phyloP scores from a whole-genome alignment of 225 moss, liverwort and hornwort species.

The Lunularia cruciata region DNA sequence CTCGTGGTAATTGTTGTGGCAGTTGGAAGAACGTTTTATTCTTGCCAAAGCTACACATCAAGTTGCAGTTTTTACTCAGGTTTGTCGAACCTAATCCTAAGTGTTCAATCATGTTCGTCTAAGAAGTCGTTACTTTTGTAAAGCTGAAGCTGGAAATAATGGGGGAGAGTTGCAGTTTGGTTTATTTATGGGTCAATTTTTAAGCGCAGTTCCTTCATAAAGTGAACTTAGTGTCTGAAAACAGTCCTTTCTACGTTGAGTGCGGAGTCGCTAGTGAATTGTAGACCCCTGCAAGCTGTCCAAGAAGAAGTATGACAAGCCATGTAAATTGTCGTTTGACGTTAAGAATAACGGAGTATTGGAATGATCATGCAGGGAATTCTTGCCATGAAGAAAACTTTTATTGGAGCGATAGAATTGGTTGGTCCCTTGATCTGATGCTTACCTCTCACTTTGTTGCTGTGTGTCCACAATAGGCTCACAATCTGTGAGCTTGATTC shows the following conservation, averaged over 20 bases:
- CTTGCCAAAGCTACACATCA: conserved; percentile 93
- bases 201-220: too few relatives aligned
- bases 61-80: conserved; percentile 91
- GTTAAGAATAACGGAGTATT: neutral
- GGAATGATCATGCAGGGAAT: conserved; percentile 58
- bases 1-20: neutral
- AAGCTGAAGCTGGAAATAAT: too few relatives aligned
- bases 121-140: too few relatives aligned
- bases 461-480: too few relatives aligned
- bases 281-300: too few relatives aligned
- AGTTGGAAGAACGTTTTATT: conserved; percentile 80
- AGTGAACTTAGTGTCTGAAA: neutral
- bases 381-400: conserved; percentile 98
- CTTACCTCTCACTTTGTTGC: too few relatives aligned
- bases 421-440: too few relatives aligned
- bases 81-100: neutral
- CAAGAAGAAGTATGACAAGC: neutral
- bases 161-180: too few relatives aligned
- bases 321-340: neutral
- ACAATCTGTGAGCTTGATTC: too few relatives aligned
- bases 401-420: conserved; percentile 92
- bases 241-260: neutral
- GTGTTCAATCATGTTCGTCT: too few relatives aligned
- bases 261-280: neutral
- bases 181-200: too few relatives aligned